phyloP scores from a whole-genome alignment of 2,329 filamentous ascomycete species.

The Phaeosphaeriaceae sp. region DNA sequence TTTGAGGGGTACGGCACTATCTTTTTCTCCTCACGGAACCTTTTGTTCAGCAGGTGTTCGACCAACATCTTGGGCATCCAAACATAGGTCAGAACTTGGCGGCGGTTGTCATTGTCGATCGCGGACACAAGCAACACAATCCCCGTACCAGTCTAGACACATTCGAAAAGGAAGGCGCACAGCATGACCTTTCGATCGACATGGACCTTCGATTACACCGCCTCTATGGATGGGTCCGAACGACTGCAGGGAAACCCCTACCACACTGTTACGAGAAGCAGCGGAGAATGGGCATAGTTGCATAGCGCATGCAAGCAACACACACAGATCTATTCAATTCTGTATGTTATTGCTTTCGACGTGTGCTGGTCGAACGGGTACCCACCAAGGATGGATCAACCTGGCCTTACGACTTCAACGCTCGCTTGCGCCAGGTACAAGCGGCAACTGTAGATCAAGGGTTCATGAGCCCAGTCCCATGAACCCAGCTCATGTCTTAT shows the following conservation, averaged over 20 bases:
- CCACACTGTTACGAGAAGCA: constrained; percentile 5
- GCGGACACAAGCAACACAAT: not conserved
- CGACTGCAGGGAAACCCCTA: constrained; percentile 27
- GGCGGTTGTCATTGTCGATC: not conserved
- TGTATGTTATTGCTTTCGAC: not conserved
- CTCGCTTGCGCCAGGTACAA: no score
- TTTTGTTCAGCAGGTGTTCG: constrained; percentile 6
- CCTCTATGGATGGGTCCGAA: constrained; percentile 14
- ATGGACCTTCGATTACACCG: constrained; percentile 18
- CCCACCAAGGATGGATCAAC: not conserved
- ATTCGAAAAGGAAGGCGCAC: not conserved
- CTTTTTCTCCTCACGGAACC: constrained; percentile 6
- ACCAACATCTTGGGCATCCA: not conserved
- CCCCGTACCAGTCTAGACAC: not conserved
- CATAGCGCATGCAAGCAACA: constrained; percentile 13
- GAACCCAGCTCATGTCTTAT: no score
- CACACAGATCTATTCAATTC: constrained; percentile 2
- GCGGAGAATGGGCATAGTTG: constrained; percentile 23
- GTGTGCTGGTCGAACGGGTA: not conserved
- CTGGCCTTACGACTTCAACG: no score
- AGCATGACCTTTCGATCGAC: not conserved
- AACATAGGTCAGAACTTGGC: not conserved
- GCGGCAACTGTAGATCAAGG: no score
- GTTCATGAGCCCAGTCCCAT: no score
- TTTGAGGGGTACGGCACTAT: constrained; percentile 7